These are phyloP conservation scores for Musa itinerans DNA, from an alignment of 176 grass and related monocot species.

Conservation along the genomic window DNA sequence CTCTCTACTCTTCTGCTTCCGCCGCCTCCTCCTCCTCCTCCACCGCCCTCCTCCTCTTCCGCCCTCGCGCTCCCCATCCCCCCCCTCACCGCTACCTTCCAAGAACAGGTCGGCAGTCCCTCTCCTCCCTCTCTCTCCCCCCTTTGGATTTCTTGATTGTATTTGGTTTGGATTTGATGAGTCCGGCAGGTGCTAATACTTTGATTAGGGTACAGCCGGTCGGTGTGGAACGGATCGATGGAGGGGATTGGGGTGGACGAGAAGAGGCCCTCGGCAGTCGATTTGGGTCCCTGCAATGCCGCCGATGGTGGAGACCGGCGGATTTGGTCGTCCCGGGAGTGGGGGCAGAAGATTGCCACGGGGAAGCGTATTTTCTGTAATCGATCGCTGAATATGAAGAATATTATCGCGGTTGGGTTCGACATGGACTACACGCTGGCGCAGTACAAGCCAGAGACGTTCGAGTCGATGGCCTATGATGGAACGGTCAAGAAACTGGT, in stretches of 20 bases:
- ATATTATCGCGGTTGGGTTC: slow-evolving; percentile 89
- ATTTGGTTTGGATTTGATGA: not conserved
- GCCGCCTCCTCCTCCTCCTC: slow-evolving; percentile 27
- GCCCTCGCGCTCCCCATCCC: slow-evolving; percentile 6
- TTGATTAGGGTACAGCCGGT: slow-evolving; percentile 16
- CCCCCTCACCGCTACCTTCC: not conserved
- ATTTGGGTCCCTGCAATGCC: not conserved
- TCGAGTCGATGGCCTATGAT: slow-evolving; percentile 84
- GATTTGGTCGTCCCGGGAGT: slow-evolving; percentile 43
- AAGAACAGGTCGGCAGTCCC: slow-evolving; percentile 25
- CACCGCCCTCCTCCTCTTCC: slow-evolving; percentile 11
- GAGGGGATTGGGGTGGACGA: not conserved
- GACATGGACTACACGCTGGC: slow-evolving; percentile 99
- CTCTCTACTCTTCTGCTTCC: slow-evolving; percentile 26
- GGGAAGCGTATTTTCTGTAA: slow-evolving; percentile 96
- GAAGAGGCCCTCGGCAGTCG: not conserved
- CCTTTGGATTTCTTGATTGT: not conserved
- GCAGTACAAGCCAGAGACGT: slow-evolving; percentile 88
- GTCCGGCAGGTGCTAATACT: not conserved
- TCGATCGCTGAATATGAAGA: slow-evolving; percentile 96
- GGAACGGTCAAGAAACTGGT: slow-evolving; percentile 88
- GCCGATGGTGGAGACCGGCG: slow-evolving; percentile 12
- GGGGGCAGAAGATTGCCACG: slow-evolving; percentile 45
- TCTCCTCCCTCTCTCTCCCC: not conserved
- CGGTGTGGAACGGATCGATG: slow-evolving; percentile 3